Percentiles rank a stretch among this genome's conserved stretches.
Evolutionary conservation across 2,329 filamentous ascomycete genomes (phyloP).

Genomic region (Pseudocercospora vitis): DNA sequence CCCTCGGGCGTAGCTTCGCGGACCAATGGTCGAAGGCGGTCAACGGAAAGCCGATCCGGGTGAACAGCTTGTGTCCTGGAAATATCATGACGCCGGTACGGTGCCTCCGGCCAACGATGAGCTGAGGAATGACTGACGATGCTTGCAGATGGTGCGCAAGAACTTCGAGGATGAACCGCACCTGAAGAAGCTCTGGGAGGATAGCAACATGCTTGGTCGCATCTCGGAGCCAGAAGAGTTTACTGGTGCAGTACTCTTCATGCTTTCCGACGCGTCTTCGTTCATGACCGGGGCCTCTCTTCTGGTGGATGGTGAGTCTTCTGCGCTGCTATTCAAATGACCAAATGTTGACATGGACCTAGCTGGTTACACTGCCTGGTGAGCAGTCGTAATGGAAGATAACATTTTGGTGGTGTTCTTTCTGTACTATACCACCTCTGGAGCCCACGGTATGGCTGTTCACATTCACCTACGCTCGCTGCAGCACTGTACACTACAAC

Average conservation of each 20-base stretch:
- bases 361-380: constrained; percentile 5
- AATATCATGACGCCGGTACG: constrained; percentile 38
- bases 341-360: neutral
- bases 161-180: constrained; percentile 35
- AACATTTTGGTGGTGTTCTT: too few relatives aligned
- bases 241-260: constrained; percentile 33
- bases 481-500: neutral
- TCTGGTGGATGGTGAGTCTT: constrained; percentile 32
- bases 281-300: constrained; percentile 34
- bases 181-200: constrained; percentile 35
- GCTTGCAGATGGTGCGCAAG: constrained; percentile 34
- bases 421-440: too few relatives aligned
- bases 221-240: constrained; percentile 35
- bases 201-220: constrained; percentile 37
- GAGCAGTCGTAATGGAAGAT: neutral
- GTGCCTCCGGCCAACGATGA: too few relatives aligned
- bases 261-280: constrained; percentile 33
- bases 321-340: too few relatives aligned
- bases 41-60: constrained; percentile 34
- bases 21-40: constrained; percentile 40
- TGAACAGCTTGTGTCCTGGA: constrained; percentile 38
- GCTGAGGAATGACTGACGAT: neutral
- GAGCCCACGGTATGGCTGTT: too few relatives aligned
- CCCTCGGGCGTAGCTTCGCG: constrained; percentile 22
- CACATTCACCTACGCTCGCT: too few relatives aligned